phyloP scores from a whole-genome alignment of 2,329 filamentous ascomycete species.

The Ploettnerulaceae sp. region DNA sequence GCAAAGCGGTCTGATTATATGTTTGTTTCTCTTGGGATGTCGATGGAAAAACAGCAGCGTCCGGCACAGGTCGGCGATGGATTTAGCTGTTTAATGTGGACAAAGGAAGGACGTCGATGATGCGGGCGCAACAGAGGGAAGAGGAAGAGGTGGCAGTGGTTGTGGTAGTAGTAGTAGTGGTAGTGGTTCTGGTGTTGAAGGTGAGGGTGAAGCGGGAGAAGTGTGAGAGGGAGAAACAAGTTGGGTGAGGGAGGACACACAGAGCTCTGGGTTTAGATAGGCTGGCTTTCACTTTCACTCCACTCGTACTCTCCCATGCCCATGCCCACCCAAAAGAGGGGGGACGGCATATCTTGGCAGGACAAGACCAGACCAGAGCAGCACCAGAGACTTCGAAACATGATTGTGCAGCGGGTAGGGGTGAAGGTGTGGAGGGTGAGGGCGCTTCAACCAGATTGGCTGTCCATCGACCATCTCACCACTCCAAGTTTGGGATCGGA shows the following conservation, averaged over 20 bases:
- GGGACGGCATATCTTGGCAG: conserved; percentile 1
- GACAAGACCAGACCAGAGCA: not conserved
- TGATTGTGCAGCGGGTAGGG: not conserved
- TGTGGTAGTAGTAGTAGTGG: not conserved
- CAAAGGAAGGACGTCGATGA: conserved; percentile 8
- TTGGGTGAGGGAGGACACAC: not conserved
- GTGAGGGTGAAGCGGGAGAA: not conserved
- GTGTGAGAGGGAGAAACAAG: not conserved
- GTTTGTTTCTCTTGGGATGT: conserved; percentile 6
- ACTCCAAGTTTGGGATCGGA: no score
- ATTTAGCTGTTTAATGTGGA: not conserved
- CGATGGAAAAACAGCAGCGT: not conserved
- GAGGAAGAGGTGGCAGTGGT: not conserved
- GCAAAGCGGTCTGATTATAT: conserved; percentile 2
- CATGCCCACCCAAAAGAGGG: no score
- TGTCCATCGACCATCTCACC: no score
- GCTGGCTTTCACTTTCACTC: no score
- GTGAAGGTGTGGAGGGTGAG: not conserved
- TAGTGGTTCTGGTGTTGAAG: not conserved
- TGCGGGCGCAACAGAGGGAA: no score
- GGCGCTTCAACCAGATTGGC: not conserved
- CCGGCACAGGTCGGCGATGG: not conserved
- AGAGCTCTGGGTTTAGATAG: not conserved
- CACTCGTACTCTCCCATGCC: no score
- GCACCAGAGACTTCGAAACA: not conserved